Base-by-base conservation (phyloP, 768 basidiomycete genomes). In the Piloderma croceum region DNA sequence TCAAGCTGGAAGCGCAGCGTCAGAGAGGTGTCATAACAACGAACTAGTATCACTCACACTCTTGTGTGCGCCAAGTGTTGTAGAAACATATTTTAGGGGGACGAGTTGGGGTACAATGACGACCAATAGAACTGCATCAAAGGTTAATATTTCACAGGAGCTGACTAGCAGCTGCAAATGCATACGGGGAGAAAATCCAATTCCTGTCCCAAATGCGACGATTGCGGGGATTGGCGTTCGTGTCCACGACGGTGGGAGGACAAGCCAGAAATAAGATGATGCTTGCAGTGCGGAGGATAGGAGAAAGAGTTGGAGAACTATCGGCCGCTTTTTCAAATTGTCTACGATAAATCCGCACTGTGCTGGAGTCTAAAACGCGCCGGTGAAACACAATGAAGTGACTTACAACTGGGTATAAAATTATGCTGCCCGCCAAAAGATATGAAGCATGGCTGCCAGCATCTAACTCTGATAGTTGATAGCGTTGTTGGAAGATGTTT, bases 21-120 rank as follows among this genome's bases (percentile, higher is more conserved):
- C n/a, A 35, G 29, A 45, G 24, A 42, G 17, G 6, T 24, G 12
- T 24, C 12, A 17, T 36, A 22, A 38, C 18, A 25, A 41, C 15
- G 31, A 13, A 9, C 1, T 29, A 24, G 15, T 29, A 12, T 23
- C 3, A 61, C 80, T 46, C 62, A 86, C 86, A 54, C 79, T 78
- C 57, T 89, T 88, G 54, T 89, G 84, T 6, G 79, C 77, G 1
- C 84, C 86, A 0, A 89, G 67, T 4, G 83, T 83, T 1, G 87
- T 88, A 2, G 83, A 81, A 33, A 89, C 77, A 56, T 82, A 88
- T 55, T 81, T 82, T 15, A 71, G 48, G 6, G 77, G 73, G 0
- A 89, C 83, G 21, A 89, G 73, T 38, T 71, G 74, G 1, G 86
- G 84, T 0, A 88, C 86, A 24, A 89, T 67, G 12, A 89, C 69